phyloP scores from a whole-genome alignment of 345 rosid genomes.

The Lepidium africanum region DNA sequence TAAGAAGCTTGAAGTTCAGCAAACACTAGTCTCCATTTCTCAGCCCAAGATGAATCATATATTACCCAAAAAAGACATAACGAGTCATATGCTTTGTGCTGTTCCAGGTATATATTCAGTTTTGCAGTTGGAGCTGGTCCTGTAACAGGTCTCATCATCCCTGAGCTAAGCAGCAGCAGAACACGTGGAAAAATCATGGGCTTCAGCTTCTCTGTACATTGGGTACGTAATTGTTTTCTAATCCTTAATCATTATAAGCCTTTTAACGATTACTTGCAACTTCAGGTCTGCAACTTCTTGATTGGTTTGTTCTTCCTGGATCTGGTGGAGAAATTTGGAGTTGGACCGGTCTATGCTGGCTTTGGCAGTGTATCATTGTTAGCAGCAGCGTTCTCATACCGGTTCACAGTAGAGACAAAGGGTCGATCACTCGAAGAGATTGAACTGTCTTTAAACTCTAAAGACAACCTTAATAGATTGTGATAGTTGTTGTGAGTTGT shows the following conservation, averaged over 20 bases:
- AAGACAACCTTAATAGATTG: neutral
- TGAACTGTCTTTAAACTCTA: conserved; percentile 50
- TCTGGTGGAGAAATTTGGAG: conserved; percentile 49
- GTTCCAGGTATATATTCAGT: conserved; percentile 51
- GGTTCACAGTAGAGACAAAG: conserved; percentile 58
- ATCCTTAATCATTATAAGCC: neutral
- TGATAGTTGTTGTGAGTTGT: neutral
- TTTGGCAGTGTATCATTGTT: conserved; percentile 56
- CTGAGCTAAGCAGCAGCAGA: conserved; percentile 64
- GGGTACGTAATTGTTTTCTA: conserved; percentile 38
- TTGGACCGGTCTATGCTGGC: conserved; percentile 49
- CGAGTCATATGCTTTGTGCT: neutral
- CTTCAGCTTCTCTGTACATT: conserved; percentile 66
- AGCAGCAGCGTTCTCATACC: conserved; percentile 51
- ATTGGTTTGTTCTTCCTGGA: conserved; percentile 74
- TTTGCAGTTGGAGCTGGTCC: conserved; percentile 81
- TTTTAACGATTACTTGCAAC: neutral
- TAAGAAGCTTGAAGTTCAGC: conserved; percentile 29
- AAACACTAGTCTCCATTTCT: neutral
- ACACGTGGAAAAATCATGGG: conserved; percentile 74
- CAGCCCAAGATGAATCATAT: neutral
- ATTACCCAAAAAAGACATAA: neutral
- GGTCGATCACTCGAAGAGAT: conserved; percentile 77
- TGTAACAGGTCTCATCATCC: conserved; percentile 64
- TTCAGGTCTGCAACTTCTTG: conserved; percentile 68